A percentile compares a stretch with the other conserved stretches of the same genome.
These are phyloP conservation scores for Hysterium pulicare DNA, from an alignment of 2,329 filamentous ascomycete species.

Conservation along the genomic window DNA sequence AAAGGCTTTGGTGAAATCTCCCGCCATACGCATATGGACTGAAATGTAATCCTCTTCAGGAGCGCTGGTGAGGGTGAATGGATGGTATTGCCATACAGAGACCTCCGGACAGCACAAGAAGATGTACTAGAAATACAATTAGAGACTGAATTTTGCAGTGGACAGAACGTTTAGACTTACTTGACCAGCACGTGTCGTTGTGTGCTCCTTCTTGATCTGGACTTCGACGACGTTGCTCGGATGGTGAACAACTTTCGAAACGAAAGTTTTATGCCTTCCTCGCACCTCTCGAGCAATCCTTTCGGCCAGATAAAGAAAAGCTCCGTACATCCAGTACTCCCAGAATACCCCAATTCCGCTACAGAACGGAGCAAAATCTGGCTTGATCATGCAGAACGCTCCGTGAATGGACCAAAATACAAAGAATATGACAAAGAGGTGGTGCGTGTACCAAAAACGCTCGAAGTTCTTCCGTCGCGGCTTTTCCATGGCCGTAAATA, in stretches of 20 bases:
- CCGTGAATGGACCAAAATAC: slow-evolving; percentile 89
- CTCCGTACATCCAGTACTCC: slow-evolving; percentile 87
- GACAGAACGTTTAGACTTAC: too few relatives aligned
- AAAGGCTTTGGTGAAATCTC: slow-evolving; percentile 72
- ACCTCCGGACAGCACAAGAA: slow-evolving; percentile 85
- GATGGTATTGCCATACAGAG: slow-evolving; percentile 85
- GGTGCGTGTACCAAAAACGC: slow-evolving; percentile 87
- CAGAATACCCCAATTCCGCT: slow-evolving; percentile 76
- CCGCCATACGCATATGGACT: slow-evolving; percentile 78
- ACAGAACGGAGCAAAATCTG: slow-evolving; percentile 77
- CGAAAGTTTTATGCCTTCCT: slow-evolving; percentile 77
- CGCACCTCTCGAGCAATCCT: slow-evolving; percentile 73
- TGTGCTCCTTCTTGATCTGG: slow-evolving; percentile 87
- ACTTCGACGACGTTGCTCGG: slow-evolving; percentile 87
- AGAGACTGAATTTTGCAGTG: too few relatives aligned
- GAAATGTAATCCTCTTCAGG: slow-evolving; percentile 90
- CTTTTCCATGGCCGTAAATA: slow-evolving; percentile 73
- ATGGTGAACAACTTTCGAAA: slow-evolving; percentile 86
- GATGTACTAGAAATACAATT: slow-evolving; percentile 76
- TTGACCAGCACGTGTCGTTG: slow-evolving; percentile 74
- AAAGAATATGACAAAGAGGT: slow-evolving; percentile 85
- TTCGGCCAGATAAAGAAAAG: slow-evolving; percentile 77
- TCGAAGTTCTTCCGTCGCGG: slow-evolving; percentile 78
- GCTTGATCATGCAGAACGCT: slow-evolving; percentile 86
- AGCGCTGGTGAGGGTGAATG: slow-evolving; percentile 80